These are phyloP conservation scores for Aspergillus sparsus DNA, from an alignment of 495 filamentous ascomycete species.

Conservation along the genomic window DNA sequence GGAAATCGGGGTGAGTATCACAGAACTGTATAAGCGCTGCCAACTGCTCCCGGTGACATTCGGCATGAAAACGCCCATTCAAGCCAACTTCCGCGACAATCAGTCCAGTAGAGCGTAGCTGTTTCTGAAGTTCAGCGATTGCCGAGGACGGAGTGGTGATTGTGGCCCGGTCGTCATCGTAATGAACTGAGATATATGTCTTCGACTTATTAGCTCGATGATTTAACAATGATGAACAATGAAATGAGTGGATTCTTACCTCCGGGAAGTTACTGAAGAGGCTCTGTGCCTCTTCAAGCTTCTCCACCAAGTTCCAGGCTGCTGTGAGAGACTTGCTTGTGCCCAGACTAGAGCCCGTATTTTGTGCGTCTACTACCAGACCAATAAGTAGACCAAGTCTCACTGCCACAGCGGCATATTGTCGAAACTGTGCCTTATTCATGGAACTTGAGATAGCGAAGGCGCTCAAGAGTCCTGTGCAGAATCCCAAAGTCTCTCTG, in stretches of 20 bases:
- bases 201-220: conserved; percentile 13
- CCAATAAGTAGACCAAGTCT: conserved; percentile 35
- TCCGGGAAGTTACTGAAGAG: conserved; percentile 27
- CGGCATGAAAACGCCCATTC: conserved; percentile 14
- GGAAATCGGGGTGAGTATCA: not conserved
- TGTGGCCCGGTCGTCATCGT: conserved; percentile 42
- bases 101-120: conserved; percentile 1
- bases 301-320: conserved; percentile 27
- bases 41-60: not conserved
- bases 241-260: not conserved
- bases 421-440: conserved; percentile 24
- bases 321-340: conserved; percentile 5
- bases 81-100: conserved; percentile 6
- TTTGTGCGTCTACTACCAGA: conserved; percentile 39
- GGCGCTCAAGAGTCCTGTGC: conserved; percentile 40
- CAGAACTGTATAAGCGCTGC: not conserved
- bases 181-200: conserved; percentile 48
- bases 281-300: conserved; percentile 21
- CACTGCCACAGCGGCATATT: conserved; percentile 34
- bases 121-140: not conserved
- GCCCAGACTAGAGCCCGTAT: conserved; percentile 13
- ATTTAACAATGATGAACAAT: not conserved
- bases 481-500: conserved; percentile 40
- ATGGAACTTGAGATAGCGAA: conserved; percentile 33
- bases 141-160: conserved; percentile 17